Base-by-base conservation (phyloP, 371 early-diverging fungal species). In the Haplosporangium sp. region DNA sequence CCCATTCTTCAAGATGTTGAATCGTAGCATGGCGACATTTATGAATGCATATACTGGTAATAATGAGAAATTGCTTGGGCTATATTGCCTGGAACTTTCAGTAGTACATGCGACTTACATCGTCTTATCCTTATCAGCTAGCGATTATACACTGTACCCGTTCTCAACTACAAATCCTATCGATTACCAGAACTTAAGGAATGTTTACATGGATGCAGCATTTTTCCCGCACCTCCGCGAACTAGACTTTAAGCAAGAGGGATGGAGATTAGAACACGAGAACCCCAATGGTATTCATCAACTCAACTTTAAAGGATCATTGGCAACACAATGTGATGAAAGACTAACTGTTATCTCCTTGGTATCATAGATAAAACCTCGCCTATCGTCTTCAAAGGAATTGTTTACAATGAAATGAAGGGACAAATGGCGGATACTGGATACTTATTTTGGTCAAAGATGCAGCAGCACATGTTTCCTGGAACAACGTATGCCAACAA, bases 321-420 rank as follows among this genome's bases (percentile, higher is more conserved):
- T 8, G 20, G 20, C 27, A 27, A 27, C 27, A 27, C 27, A 27
- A 27, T 27, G 27, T 27, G 27, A 27, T 27, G 27, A 47, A 44
- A 44, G 8, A 9, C 62, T 61, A 45, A 61, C 38, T 38, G 42
- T n/a, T 4, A 0, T 38, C 53, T 27, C 2, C 61, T 34, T 10
- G 8, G 44, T n/a, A 15, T 55, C 10, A 55, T 68, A 88, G 90
- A 90, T 82, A 66, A 83, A 2, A 70, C 62, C 8, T 86, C 88
- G 4, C 88, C 89, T 7, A 88, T 89, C 65, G 86, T 86, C 45
- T 87, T 98, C 79, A 97, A 97, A 72, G 98, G 98, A 38, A 94
- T 98, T 42, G 98, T 98, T 4, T 98, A 94, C 83, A 98, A 98
- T 83, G 98, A 98, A 74, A 98, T 98, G 98, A 98, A 98, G 86